Evolutionary conservation across 1,284 basidiomycete genomes (phyloP).

Genomic region (Entoloma clypeatum): DNA sequence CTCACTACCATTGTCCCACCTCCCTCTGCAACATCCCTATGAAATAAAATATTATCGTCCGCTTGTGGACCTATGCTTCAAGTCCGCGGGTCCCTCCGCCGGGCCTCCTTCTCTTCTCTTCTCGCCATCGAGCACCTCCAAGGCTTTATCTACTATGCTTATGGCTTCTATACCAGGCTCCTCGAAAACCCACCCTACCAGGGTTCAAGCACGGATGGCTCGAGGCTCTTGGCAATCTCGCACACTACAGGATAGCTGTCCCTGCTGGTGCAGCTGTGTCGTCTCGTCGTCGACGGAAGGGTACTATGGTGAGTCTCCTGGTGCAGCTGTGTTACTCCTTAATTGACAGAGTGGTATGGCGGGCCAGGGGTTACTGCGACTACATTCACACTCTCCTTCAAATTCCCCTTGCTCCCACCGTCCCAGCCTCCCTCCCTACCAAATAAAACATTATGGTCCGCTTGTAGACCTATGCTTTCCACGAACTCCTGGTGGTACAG

Average conservation of each 20-base stretch:
- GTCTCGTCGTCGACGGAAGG: slow-evolving; percentile 8
- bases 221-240: slow-evolving; percentile 94
- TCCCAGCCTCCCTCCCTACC: no score
- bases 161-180: slow-evolving; percentile 89
- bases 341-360: no score
- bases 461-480: no score
- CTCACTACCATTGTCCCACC: slow-evolving; percentile 82
- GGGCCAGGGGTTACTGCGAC: no score
- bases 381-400: no score
- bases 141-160: slow-evolving; percentile 93
- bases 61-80: slow-evolving; percentile 93
- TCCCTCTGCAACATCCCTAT: slow-evolving; percentile 86
- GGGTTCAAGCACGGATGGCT: slow-evolving; percentile 85
- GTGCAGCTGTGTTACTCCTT: no score
- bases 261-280: slow-evolving; percentile 57
- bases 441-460: no score
- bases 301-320: no score
- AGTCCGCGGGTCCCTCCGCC: slow-evolving; percentile 85
- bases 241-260: slow-evolving; percentile 93
- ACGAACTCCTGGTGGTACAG: no score
- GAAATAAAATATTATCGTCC: slow-evolving; percentile 92
- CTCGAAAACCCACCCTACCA: slow-evolving; percentile 69
- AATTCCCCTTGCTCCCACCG: no score
- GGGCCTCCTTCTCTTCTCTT: slow-evolving; percentile 64
- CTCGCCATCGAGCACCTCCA: slow-evolving; percentile 75